Evolutionary conservation across 352 stramenopile genomes (phyloP), one percentile per base, ranked within the genome.

Genomic region (Phytopythium montanum): DNA sequence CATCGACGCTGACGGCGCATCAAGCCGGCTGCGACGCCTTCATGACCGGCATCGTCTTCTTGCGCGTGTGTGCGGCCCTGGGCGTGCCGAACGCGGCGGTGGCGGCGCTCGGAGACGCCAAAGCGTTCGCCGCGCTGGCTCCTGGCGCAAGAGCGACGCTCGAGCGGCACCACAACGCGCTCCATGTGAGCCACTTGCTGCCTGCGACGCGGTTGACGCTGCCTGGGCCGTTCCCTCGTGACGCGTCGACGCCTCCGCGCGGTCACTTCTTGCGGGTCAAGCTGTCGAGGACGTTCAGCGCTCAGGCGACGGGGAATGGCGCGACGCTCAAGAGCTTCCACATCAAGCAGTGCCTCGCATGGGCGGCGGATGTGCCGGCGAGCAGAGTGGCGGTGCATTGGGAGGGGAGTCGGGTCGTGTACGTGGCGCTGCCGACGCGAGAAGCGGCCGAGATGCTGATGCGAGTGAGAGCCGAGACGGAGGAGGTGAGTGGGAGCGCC

Each of bases 11-110:
- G 34, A 70, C 78, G 45, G 76, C 83, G 5, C 83, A 93, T 60
- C 83, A 93, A 57, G 83, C 83, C 16, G 83, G 83, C 2, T 90
- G 90, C 42, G 83, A 93, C 45, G 83, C 83, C 16, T 93, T 81
- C 62, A 91, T 91, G 79, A 93, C 83, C 7, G 83, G 83, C 5
- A 79, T 68, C 51, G 79, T 93, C 5, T 93, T 93, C 60, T 65
- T 90, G 12, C 81, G 79, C 25, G 74, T 87, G 5, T 88, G 79
- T 50, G 73, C 69, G 14, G 77, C 69, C 8, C 71, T 93, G 8
- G 77, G 81, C 0, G 67, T 89, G 6, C 73, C 71, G 0, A 91
- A 91, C 44, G 69, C 84, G 31, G 64, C 69, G 1, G 70, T 93
- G 14, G 69, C 65, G 16, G 57, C 59, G 0, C 68, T 92, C 33